Evolutionary conservation across 768 basidiomycete species (phyloP).

Genomic region (Sutorius australiensis): DNA sequence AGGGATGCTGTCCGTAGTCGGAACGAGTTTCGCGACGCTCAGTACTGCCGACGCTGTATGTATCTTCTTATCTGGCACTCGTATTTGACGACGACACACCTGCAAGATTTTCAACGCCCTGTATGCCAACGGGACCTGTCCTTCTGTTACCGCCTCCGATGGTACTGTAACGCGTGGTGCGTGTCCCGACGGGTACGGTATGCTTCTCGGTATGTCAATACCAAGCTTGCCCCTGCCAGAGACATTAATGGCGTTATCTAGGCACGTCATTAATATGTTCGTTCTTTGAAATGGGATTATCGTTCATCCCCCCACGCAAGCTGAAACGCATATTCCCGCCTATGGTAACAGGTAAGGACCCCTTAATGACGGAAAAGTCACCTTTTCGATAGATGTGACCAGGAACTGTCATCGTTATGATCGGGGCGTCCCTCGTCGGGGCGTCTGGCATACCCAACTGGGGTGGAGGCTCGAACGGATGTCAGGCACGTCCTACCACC

Average conservation of each 20-base stretch:
- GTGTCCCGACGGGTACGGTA: constrained; percentile 81
- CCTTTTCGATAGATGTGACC: neutral
- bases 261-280: constrained; percentile 76
- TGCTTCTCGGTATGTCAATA: constrained; percentile 53
- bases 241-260: constrained; percentile 18
- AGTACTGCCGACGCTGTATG: constrained; percentile 67
- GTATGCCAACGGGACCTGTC: constrained; percentile 78
- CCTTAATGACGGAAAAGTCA: neutral
- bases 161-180: constrained; percentile 56
- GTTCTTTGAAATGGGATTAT: constrained; percentile 75
- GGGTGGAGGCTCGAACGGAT: constrained; percentile 81
- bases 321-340: constrained; percentile 74
- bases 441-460: constrained; percentile 73
- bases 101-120: constrained; percentile 66
- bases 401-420: constrained; percentile 79
- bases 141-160: constrained; percentile 50
- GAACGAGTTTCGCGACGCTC: constrained; percentile 76
- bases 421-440: constrained; percentile 75
- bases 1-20: constrained; percentile 79
- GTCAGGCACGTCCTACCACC: constrained; percentile 52
- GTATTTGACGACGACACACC: neutral
- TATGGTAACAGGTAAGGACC: constrained; percentile 59
- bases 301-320: constrained; percentile 64
- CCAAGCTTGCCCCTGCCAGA: neutral
- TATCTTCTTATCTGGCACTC: neutral